A percentile compares a stretch with the other conserved stretches of the same genome.
Conservation (phyloP, 2,329 filamentous ascomycete species). For the Fonsecaea multimorphosa region DNA sequence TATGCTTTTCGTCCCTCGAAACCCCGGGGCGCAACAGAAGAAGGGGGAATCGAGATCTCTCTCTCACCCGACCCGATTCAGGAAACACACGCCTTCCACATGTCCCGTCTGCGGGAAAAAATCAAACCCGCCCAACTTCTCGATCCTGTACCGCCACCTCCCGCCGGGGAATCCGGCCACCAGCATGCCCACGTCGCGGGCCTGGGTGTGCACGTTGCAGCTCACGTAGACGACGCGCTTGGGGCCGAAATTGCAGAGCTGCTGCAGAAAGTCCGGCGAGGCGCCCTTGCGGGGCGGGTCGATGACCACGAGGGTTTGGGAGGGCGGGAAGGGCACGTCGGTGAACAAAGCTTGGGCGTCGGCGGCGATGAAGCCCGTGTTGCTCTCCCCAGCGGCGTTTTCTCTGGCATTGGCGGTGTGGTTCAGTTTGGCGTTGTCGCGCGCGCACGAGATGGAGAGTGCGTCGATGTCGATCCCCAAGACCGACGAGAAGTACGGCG, state of each 20-base stretch:
- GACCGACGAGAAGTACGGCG: constrained; percentile 76
- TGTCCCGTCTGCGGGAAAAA: constrained; percentile 90
- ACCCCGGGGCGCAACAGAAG: too few species aligned
- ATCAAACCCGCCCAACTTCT: constrained; percentile 90
- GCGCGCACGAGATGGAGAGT: constrained; percentile 78
- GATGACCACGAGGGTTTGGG: constrained; percentile 90
- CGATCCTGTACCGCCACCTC: constrained; percentile 76
- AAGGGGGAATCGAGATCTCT: background rate
- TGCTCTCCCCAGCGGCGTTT: constrained; percentile 58
- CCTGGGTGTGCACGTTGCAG: constrained; percentile 98
- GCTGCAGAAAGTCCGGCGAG: constrained; percentile 79
- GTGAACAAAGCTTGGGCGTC: constrained; percentile 85
- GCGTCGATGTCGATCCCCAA: constrained; percentile 89
- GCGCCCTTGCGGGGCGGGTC: constrained; percentile 97
- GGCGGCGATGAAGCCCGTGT: constrained; percentile 84
- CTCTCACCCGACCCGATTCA: constrained; percentile 50
- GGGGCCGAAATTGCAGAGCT: constrained; percentile 79
- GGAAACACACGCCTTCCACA: constrained; percentile 68
- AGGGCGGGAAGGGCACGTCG: constrained; percentile 72
- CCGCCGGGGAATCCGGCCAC: constrained; percentile 74
- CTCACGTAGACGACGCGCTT: constrained; percentile 88
- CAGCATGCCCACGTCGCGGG: constrained; percentile 85
- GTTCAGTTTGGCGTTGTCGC: constrained; percentile 78
- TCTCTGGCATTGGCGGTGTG: background rate
- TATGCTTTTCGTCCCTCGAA: too few species aligned